Conservation (phyloP, 2,329 filamentous ascomycete species). For the Massarina eburnea region DNA sequence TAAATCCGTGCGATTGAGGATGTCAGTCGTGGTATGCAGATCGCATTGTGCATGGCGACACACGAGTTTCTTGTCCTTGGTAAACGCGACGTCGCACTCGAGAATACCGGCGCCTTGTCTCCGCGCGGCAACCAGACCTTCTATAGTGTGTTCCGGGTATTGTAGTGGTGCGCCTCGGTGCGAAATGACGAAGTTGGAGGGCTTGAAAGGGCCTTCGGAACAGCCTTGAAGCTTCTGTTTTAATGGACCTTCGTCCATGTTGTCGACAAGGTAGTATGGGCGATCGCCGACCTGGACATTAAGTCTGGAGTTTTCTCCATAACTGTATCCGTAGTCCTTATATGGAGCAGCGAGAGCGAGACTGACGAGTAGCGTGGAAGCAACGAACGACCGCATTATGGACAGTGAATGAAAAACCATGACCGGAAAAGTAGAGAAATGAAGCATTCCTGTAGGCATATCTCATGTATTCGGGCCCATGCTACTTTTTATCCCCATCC, state of each 20-base stretch:
- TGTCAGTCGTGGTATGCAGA: conserved; percentile 43
- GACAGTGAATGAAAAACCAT: conserved; percentile 8
- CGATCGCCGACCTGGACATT: conserved; percentile 40
- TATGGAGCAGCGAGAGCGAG: conserved; percentile 29
- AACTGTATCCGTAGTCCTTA: conserved; percentile 17
- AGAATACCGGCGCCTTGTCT: conserved; percentile 41
- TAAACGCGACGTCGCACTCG: conserved; percentile 44
- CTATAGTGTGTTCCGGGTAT: conserved; percentile 39
- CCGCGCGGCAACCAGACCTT: conserved; percentile 34
- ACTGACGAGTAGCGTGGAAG: conserved; percentile 28
- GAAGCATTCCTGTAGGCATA: too few relatives aligned
- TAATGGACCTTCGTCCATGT: conserved; percentile 42
- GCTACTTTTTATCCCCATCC: too few relatives aligned
- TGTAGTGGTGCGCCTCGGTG: conserved; percentile 42
- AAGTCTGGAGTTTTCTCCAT: conserved; percentile 20
- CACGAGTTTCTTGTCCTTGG: conserved; percentile 41
- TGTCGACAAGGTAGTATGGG: conserved; percentile 40
- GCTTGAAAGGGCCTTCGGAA: conserved; percentile 39
- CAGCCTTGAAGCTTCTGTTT: conserved; percentile 42
- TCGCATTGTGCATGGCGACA: conserved; percentile 44
- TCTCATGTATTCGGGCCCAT: too few relatives aligned
- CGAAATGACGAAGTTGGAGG: conserved; percentile 37
- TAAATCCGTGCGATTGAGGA: conserved; percentile 37
- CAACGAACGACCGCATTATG: conserved; percentile 32
- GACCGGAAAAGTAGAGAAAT: too few relatives aligned